Conservation (phyloP, 768 basidiomycete genomes). For the Lactarius deliciosus region DNA sequence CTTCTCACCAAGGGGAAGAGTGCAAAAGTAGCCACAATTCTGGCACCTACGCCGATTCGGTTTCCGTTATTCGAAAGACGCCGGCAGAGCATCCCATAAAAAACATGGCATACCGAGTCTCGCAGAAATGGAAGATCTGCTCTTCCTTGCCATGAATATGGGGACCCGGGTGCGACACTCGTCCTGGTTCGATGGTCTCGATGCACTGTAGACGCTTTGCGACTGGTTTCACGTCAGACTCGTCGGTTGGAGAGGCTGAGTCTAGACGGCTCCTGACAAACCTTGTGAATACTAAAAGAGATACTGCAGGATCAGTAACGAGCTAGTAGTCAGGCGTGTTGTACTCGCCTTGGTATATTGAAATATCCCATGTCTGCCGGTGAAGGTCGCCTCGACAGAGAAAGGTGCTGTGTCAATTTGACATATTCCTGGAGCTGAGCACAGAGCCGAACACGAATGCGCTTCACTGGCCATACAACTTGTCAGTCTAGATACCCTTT, state of each 20-base stretch:
- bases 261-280: slow-evolving; percentile 28
- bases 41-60: slow-evolving; percentile 44
- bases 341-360: slow-evolving; percentile 58
- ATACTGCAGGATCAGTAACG: neutral
- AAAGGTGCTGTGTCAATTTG: slow-evolving; percentile 58
- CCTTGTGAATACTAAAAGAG: slow-evolving; percentile 52
- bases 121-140: slow-evolving; percentile 54
- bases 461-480: slow-evolving; percentile 42
- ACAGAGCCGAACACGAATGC: slow-evolving; percentile 47
- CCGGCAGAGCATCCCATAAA: neutral
- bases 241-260: too few species aligned
- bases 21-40: slow-evolving; percentile 59
- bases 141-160: slow-evolving; percentile 52
- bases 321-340: neutral
- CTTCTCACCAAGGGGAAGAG: slow-evolving; percentile 49
- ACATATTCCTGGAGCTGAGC: slow-evolving; percentile 52
- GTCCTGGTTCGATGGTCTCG: slow-evolving; percentile 46
- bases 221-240: slow-evolving; percentile 29
- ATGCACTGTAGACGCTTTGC: slow-evolving; percentile 54
- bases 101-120: slow-evolving; percentile 41
- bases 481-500: neutral
- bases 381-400: slow-evolving; percentile 62
- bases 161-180: slow-evolving; percentile 44
- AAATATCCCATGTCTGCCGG: slow-evolving; percentile 57
- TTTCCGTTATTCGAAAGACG: neutral